Conservation (phyloP, 768 basidiomycete species). For the Porphyrellus cyaneotinctus region DNA sequence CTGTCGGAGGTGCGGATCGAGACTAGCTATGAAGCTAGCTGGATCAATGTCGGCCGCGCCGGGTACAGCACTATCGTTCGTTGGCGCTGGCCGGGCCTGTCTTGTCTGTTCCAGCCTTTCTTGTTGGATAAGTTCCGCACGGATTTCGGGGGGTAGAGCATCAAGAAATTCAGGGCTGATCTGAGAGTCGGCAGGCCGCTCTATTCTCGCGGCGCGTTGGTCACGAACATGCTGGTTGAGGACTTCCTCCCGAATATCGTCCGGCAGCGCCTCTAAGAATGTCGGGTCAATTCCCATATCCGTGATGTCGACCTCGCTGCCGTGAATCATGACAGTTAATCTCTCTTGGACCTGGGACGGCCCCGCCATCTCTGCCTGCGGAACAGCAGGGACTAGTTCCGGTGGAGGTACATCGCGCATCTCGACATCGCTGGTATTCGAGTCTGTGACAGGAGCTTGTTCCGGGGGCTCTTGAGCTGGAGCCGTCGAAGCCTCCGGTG, state of each 20-base stretch:
- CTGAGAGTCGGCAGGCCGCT: constrained; percentile 75
- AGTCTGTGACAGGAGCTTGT: constrained; percentile 31
- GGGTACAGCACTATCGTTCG: constrained; percentile 26
- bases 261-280: constrained; percentile 95
- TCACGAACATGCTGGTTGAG: constrained; percentile 96
- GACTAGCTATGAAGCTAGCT: constrained; percentile 85
- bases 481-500: constrained; percentile 4
- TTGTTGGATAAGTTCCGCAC: constrained; percentile 95
- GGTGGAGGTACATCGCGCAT: constrained; percentile 41
- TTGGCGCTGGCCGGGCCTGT: constrained; percentile 36
- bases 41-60: constrained; percentile 76
- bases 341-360: constrained; percentile 50
- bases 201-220: constrained; percentile 71
- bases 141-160: constrained; percentile 92
- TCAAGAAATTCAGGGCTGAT: constrained; percentile 96
- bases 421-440: constrained; percentile 40
- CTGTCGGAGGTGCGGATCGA: constrained; percentile 85
- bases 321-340: constrained; percentile 87
- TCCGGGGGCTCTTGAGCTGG: constrained; percentile 14
- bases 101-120: constrained; percentile 80
- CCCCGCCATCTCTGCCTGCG: constrained; percentile 21
- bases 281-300: constrained; percentile 98
- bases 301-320: constrained; percentile 92
- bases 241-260: constrained; percentile 98
- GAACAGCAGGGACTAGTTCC: constrained; percentile 17